A percentile compares a stretch with the other conserved stretches of the same genome.
These are phyloP conservation scores for Ormosia emarginata DNA, from an alignment of 306 rosid species.

Conservation along the genomic window DNA sequence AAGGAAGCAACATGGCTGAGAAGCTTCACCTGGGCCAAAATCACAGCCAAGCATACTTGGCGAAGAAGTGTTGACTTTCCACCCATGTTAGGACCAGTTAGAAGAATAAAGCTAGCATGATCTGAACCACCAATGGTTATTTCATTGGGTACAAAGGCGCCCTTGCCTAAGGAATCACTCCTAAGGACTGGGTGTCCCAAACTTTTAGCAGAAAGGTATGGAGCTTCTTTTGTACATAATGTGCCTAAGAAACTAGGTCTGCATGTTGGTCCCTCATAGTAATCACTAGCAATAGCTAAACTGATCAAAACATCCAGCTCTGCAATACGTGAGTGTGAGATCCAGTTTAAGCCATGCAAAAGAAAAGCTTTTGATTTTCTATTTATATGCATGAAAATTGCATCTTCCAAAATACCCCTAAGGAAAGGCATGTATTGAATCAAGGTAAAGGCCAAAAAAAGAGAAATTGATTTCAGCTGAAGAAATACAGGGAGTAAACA, in stretches of 20 bases:
- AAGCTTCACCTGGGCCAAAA: slow-evolving; percentile 81
- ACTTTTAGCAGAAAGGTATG: slow-evolving; percentile 61
- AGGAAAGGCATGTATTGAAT: neutral
- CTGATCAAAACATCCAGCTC: slow-evolving; percentile 93
- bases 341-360: slow-evolving; percentile 32
- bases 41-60: slow-evolving; percentile 91
- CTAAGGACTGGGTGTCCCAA: slow-evolving; percentile 88
- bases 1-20: neutral
- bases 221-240: slow-evolving; percentile 47
- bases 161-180: slow-evolving; percentile 86
- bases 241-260: slow-evolving; percentile 57
- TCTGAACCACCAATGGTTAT: slow-evolving; percentile 73
- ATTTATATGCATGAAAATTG: neutral
- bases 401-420: neutral
- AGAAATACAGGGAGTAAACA: slow-evolving; percentile 5
- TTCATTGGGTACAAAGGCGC: slow-evolving; percentile 80
- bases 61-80: slow-evolving; percentile 98
- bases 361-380: neutral
- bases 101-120: slow-evolving; percentile 69
- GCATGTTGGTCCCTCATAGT: slow-evolving; percentile 81
- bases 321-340: slow-evolving; percentile 46
- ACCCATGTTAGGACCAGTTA: slow-evolving; percentile 99
- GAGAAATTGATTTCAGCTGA: slow-evolving; percentile 1
- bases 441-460: neutral
- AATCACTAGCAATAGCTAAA: slow-evolving; percentile 77